These are phyloP conservation scores for Thamnidium elegans DNA, from an alignment of 192 early-diverging fungal species.

Conservation along the genomic window DNA sequence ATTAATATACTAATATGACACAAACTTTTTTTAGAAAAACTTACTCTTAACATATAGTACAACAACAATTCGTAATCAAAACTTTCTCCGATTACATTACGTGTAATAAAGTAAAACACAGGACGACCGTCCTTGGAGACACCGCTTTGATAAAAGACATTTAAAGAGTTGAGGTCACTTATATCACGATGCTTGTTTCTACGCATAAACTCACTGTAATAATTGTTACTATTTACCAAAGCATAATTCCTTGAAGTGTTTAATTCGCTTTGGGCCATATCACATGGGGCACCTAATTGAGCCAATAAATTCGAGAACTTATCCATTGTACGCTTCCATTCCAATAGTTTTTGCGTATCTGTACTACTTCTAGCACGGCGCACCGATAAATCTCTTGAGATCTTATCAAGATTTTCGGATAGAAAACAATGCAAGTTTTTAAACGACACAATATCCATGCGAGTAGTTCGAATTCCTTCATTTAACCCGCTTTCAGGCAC, in stretches of 20 bases:
- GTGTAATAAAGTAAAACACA: slow-evolving; percentile 81
- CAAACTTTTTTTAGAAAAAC: neutral
- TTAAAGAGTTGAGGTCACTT: slow-evolving; percentile 58
- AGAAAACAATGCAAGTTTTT: slow-evolving; percentile 55
- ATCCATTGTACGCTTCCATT: slow-evolving; percentile 57
- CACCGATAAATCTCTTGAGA: slow-evolving; percentile 57
- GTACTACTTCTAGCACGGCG: slow-evolving; percentile 42
- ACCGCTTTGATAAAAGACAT: slow-evolving; percentile 77
- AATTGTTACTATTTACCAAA: slow-evolving; percentile 25
- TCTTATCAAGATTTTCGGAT: slow-evolving; percentile 64
- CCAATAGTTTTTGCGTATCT: slow-evolving; percentile 17
- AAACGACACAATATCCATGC: slow-evolving; percentile 16
- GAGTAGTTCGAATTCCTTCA: neutral
- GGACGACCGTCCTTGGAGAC: slow-evolving; percentile 63
- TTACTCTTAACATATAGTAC: slow-evolving; percentile 66
- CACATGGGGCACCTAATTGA: slow-evolving; percentile 78
- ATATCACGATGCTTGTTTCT: slow-evolving; percentile 60
- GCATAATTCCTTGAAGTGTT: slow-evolving; percentile 30
- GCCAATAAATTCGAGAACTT: slow-evolving; percentile 79
- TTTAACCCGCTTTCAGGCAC: neutral
- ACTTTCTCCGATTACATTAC: slow-evolving; percentile 64
- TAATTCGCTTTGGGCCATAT: slow-evolving; percentile 38
- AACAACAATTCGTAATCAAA: slow-evolving; percentile 81
- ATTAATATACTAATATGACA: neutral
- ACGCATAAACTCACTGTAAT: slow-evolving; percentile 62